Conservation (phyloP, 2,329 filamentous ascomycete genomes). For the Alternaria novae-zelandiae region DNA sequence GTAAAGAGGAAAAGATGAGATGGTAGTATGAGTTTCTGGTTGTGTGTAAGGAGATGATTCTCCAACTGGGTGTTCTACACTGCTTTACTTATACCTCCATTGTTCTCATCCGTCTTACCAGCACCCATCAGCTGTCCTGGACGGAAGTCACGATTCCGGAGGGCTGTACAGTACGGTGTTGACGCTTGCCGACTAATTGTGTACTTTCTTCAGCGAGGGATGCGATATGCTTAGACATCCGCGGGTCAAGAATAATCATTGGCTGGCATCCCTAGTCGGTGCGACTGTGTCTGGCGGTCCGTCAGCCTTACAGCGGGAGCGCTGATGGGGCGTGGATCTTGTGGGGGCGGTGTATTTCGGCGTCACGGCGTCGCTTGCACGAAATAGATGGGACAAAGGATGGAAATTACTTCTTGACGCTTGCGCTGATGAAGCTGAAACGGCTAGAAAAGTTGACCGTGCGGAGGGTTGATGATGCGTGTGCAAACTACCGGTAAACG, state of each 20-base stretch:
- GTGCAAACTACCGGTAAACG: neutral
- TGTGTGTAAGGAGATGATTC: conserved; percentile 37
- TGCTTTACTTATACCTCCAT: conserved; percentile 36
- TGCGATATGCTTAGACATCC: conserved; percentile 17
- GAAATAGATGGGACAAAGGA: neutral
- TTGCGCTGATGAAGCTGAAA: conserved; percentile 4
- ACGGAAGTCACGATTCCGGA: conserved; percentile 15
- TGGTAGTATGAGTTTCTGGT: conserved; percentile 33
- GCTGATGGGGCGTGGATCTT: conserved; percentile 15
- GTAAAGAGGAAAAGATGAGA: conserved; percentile 24
- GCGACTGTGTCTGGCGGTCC: conserved; percentile 9
- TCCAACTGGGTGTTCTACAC: neutral
- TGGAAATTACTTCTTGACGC: neutral
- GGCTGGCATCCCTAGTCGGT: neutral
- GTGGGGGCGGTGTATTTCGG: conserved; percentile 9
- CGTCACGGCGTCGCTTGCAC: neutral
- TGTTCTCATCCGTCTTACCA: neutral
- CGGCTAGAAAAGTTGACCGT: neutral
- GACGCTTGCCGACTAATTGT: conserved; percentile 10
- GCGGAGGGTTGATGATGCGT: neutral
- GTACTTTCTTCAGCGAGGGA: conserved; percentile 19
- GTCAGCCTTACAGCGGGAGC: conserved; percentile 18
- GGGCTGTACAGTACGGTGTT: conserved; percentile 16
- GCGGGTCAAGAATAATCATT: conserved; percentile 20
- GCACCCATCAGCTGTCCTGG: neutral